Percentiles rank a stretch among this genome's conserved stretches.
These are phyloP conservation scores for Rugonectria rugulosa DNA, from an alignment of 2,329 filamentous ascomycete species.

Conservation along the genomic window DNA sequence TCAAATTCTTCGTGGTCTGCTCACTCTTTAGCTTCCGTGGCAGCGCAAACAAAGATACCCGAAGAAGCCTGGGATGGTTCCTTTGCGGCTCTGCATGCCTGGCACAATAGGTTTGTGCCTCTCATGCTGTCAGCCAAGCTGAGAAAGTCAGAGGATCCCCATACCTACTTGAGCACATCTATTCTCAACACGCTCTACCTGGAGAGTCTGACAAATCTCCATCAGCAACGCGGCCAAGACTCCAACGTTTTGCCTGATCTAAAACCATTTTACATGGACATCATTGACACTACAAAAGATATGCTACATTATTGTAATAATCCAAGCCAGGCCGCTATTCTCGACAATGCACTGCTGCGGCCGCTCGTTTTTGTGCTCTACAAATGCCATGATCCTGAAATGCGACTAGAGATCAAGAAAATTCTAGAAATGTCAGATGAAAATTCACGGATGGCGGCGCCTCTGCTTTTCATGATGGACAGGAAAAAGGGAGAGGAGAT, in stretches of 20 bases:
- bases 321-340: background rate
- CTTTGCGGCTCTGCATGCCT: constrained; percentile 15
- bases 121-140: constrained; percentile 21
- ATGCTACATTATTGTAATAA: constrained; percentile 14
- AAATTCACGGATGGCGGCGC: constrained; percentile 22
- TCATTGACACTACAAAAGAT: constrained; percentile 19
- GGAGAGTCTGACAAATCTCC: constrained; percentile 25
- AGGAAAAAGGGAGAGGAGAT: constrained; percentile 17
- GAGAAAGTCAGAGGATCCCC: constrained; percentile 13
- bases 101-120: constrained; percentile 28
- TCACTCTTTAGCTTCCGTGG: background rate
- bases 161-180: constrained; percentile 24
- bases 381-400: constrained; percentile 25
- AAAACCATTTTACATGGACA: constrained; percentile 28
- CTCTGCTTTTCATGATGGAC: constrained; percentile 28
- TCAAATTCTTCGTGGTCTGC: background rate
- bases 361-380: constrained; percentile 29
- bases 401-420: constrained; percentile 21
- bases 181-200: constrained; percentile 32
- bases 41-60: background rate
- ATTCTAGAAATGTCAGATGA: background rate
- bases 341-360: constrained; percentile 32
- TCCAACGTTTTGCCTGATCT: constrained; percentile 27
- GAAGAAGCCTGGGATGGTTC: constrained; percentile 19
- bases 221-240: constrained; percentile 13